Evolutionary conservation across 1,284 basidiomycete species (phyloP), one percentile per base, ranked within the genome.

Genomic region (Ganoderma lucidum): DNA sequence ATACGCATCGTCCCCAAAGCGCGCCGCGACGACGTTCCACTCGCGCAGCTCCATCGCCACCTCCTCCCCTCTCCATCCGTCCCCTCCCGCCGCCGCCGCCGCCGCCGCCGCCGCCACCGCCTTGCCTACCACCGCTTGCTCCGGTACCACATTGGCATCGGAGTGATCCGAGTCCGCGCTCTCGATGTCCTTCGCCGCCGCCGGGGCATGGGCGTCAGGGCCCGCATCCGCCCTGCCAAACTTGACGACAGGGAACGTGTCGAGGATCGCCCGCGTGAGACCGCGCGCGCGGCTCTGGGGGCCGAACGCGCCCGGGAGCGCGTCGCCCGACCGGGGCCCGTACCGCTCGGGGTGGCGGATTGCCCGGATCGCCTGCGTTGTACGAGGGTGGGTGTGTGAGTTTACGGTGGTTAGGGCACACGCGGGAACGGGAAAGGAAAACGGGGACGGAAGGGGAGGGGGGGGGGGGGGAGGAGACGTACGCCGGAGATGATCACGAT

Each of bases 241-340:
- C 80, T 96, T 95, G 80, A 97, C 91, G 68, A 97, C 83, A 1
- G 96, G 96, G 83, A 98, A 98, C 0, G 96, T 97, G 76, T 98
- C 96, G 65, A 98, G 84, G 66, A 98, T 96, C 35, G 96, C 96
- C 41, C 94, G 90, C 0, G 93, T 93, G 62, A 98, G 85, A 1
- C 96, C 94, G 53, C 88, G 84, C 0, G 95, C 91, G 8, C 93
- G 89, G 66, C 90, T 92, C 78, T 94, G 93, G 28, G 81, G 77
- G 8, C 83, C 85, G 28, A 65, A 59, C 39, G 71, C 39, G 39
- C 39, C 32, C 62, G 66, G 5, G 56, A 78, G 73, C 0, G 77
- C 78, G 23, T 87, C 83, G 23, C 81, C 81, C 12, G 81, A 76
- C 63, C 94, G 85, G 28, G 93, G 92, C 9, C 96, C 95, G 78